phyloP scores from a whole-genome alignment of 129 eudicot species.

The Helianthus tuberosus region DNA sequence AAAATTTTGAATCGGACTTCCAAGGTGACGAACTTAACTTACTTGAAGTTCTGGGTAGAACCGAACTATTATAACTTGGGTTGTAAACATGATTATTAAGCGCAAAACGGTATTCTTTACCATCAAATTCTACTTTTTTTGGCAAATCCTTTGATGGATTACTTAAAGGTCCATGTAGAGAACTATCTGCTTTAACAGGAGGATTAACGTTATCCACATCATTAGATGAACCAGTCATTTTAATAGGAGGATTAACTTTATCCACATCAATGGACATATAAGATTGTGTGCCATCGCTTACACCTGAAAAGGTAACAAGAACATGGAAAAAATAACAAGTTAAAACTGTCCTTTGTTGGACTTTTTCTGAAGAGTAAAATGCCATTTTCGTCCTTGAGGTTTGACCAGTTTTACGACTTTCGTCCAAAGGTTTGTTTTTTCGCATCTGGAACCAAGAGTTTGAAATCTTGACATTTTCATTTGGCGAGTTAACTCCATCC shows the following conservation, averaged over 20 bases:
- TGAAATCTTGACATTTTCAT: too few species aligned
- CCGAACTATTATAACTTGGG: conserved; percentile 27
- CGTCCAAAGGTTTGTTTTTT: too few species aligned
- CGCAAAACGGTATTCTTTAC: conserved; percentile 31
- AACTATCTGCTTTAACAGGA: conserved; percentile 1
- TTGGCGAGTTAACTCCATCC: too few species aligned
- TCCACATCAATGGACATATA: conserved; percentile 6
- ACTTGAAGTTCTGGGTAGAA: conserved; percentile 37
- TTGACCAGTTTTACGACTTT: not conserved
- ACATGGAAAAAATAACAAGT: conserved; percentile 19
- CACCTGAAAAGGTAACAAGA: conserved; percentile 42
- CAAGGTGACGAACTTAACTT: conserved; percentile 48
- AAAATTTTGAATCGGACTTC: conserved; percentile 45
- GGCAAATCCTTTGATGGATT: conserved; percentile 16
- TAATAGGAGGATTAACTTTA: conserved; percentile 9
- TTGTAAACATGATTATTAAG: conserved; percentile 21
- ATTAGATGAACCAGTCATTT: not conserved
- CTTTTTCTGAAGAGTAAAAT: conserved; percentile 23
- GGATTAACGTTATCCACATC: not conserved
- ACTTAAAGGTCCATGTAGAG: conserved; percentile 11
- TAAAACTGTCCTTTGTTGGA: not conserved
- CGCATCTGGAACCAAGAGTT: too few species aligned
- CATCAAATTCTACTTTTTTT: conserved; percentile 35
- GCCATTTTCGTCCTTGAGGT: conserved; percentile 50
- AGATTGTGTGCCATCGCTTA: conserved; percentile 27